Evolutionary conservation across 2,329 filamentous ascomycete genomes (phyloP).

Genomic region (Parastagonospora nodorum): DNA sequence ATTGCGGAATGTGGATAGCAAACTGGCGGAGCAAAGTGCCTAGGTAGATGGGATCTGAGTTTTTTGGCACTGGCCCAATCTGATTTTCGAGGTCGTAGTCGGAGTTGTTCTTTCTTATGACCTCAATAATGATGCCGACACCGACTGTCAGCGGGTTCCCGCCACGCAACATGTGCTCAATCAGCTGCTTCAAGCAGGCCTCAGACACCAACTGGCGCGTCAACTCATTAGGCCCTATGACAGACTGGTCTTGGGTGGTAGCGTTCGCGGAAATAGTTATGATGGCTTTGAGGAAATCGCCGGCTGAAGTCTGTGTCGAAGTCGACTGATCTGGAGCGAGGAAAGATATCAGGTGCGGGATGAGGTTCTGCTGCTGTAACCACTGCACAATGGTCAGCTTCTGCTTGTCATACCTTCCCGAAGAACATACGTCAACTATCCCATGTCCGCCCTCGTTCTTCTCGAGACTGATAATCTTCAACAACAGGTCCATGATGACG

Average conservation of each 20-base stretch:
- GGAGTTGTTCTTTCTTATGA: constrained; percentile 98
- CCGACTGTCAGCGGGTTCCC: constrained; percentile 95
- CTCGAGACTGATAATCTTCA: constrained; percentile 97
- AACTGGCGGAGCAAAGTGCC: constrained; percentile 89
- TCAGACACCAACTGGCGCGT: constrained; percentile 93
- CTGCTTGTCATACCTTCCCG: neutral
- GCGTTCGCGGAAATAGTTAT: constrained; percentile 99
- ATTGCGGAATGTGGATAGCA: constrained; percentile 87
- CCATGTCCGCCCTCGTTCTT: constrained; percentile 89
- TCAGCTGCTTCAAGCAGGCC: constrained; percentile 80
- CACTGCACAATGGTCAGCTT: constrained; percentile 62
- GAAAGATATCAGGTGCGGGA: constrained; percentile 84
- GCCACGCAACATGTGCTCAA: constrained; percentile 87
- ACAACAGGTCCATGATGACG: constrained; percentile 95
- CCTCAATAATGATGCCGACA: constrained; percentile 96
- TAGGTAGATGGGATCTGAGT: constrained; percentile 94
- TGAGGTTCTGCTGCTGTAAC: constrained; percentile 86
- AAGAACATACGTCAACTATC: constrained; percentile 78
- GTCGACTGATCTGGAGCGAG: constrained; percentile 83
- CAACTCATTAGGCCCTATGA: constrained; percentile 95
- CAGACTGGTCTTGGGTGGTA: constrained; percentile 97
- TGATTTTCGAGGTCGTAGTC: constrained; percentile 96
- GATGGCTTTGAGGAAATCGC: constrained; percentile 97
- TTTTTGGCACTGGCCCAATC: constrained; percentile 75
- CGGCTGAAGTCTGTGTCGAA: constrained; percentile 93